phyloP scores from a whole-genome alignment of 495 filamentous ascomycete species.

The Lophiotrema nucula region DNA sequence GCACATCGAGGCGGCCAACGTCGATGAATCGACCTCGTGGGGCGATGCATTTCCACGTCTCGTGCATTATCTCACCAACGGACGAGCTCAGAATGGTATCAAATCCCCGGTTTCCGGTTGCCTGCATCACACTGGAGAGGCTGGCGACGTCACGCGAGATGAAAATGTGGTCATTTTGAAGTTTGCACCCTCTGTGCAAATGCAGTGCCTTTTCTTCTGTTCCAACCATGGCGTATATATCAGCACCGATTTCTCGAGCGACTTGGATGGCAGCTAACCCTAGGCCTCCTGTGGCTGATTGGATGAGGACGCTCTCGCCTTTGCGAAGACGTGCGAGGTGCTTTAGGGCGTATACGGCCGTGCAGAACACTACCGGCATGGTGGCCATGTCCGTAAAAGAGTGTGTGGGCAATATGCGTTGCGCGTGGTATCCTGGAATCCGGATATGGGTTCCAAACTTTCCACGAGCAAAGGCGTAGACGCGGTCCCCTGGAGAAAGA shows the following conservation, averaged over 20 bases:
- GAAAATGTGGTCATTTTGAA: conserved; percentile 18
- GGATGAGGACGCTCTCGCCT: conserved; percentile 35
- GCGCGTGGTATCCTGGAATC: conserved; percentile 1
- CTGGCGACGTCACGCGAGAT: background rate
- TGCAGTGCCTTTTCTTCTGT: conserved; percentile 6
- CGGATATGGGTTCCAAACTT: conserved; percentile 15
- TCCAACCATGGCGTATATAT: conserved; percentile 23
- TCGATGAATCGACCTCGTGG: conserved; percentile 22
- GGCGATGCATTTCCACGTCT: background rate
- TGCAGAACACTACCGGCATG: conserved; percentile 57
- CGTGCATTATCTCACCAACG: conserved; percentile 10
- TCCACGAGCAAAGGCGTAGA: conserved; percentile 35
- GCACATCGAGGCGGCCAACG: conserved; percentile 19
- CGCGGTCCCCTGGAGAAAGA: conserved; percentile 41
- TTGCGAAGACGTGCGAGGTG: conserved; percentile 39
- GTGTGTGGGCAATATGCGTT: conserved; percentile 47
- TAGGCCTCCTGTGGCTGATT: conserved; percentile 23
- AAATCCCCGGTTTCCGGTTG: conserved; percentile 9
- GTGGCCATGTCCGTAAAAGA: conserved; percentile 54
- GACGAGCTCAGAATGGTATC: conserved; percentile 22
- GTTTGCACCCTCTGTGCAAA: background rate
- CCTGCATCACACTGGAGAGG: background rate
- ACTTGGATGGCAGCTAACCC: conserved; percentile 28
- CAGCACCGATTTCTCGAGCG: conserved; percentile 6
- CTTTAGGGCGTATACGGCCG: conserved; percentile 57